Percentiles rank a stretch among this genome's conserved stretches.
phyloP scores from a whole-genome alignment of 768 basidiomycete genomes.

The Lactarius trivialis region DNA sequence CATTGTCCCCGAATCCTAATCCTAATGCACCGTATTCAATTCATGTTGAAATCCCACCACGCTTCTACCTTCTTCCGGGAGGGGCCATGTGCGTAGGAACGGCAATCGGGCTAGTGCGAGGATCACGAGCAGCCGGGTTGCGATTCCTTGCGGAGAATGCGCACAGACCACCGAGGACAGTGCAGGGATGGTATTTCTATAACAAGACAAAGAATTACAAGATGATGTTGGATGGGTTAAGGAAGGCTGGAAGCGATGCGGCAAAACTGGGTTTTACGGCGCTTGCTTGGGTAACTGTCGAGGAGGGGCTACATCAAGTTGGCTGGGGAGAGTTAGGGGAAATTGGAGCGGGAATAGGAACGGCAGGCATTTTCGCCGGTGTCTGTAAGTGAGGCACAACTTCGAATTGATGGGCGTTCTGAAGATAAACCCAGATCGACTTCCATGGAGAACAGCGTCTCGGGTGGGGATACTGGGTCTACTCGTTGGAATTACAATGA shows the following conservation, averaged over 20 bases:
- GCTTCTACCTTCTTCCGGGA: constrained; percentile 55
- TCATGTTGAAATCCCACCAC: constrained; percentile 44
- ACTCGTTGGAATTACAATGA: constrained; percentile 50
- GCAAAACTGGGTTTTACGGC: constrained; percentile 43
- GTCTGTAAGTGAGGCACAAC: constrained; percentile 39
- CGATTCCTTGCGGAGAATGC: constrained; percentile 91
- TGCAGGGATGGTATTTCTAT: constrained; percentile 93
- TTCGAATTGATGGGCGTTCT: constrained; percentile 10
- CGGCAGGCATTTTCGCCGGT: constrained; percentile 49
- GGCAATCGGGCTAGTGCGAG: constrained; percentile 68
- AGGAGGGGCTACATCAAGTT: constrained; percentile 37
- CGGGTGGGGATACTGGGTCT: constrained; percentile 43
- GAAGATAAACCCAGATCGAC: constrained; percentile 16
- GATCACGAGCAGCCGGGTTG: constrained; percentile 61
- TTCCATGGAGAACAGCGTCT: constrained; percentile 19
- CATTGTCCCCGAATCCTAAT: constrained; percentile 22
- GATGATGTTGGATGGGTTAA: constrained; percentile 66
- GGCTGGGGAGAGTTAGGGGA: constrained; percentile 41
- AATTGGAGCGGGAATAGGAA: constrained; percentile 59
- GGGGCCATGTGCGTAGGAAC: constrained; percentile 55
- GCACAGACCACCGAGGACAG: constrained; percentile 76
- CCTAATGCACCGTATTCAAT: constrained; percentile 26
- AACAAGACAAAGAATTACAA: constrained; percentile 94
- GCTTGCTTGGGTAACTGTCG: constrained; percentile 43
- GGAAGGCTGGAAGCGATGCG: constrained; percentile 56